Conservation (phyloP, 2,329 filamentous ascomycete species). For the Xylogone sp. region DNA sequence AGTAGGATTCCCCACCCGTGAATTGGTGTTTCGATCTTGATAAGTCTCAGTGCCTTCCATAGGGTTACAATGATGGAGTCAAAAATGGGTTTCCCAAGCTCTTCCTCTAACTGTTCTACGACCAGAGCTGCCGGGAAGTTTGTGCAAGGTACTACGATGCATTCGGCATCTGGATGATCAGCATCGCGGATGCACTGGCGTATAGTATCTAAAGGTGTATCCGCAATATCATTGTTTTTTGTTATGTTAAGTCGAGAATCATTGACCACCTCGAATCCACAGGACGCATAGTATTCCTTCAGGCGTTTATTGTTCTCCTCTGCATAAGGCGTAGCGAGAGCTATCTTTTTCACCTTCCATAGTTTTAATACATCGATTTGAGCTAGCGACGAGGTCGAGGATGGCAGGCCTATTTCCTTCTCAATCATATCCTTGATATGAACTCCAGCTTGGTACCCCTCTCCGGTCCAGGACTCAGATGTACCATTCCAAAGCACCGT, state of each 20-base stretch:
- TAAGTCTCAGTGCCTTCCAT: slow-evolving; percentile 1
- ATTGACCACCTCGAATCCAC: neutral
- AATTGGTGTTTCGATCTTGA: slow-evolving; percentile 1
- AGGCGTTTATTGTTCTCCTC: neutral
- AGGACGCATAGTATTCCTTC: neutral
- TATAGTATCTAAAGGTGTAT: slow-evolving; percentile 2
- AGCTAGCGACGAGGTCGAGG: slow-evolving; percentile 1
- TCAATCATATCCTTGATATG: neutral
- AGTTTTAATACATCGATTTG: slow-evolving; percentile 2
- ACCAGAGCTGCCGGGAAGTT: slow-evolving; percentile 2
- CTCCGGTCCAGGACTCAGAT: slow-evolving; percentile 2
- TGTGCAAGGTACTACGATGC: slow-evolving; percentile 3
- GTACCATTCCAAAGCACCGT: slow-evolving; percentile 2
- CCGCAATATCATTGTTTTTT: slow-evolving; percentile 1
- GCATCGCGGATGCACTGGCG: slow-evolving; percentile 1
- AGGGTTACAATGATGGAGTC: slow-evolving; percentile 1
- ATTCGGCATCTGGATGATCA: slow-evolving; percentile 2
- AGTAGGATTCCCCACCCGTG: slow-evolving; percentile 2
- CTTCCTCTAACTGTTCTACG: slow-evolving; percentile 1
- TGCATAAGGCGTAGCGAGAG: slow-evolving; percentile 1
- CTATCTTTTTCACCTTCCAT: neutral
- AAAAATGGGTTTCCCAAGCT: slow-evolving; percentile 4
- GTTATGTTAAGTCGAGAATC: neutral
- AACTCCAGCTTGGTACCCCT: neutral
- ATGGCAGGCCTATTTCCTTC: neutral